phyloP scores from a whole-genome alignment of 345 rosid species.

The Lumnitzera littorea region DNA sequence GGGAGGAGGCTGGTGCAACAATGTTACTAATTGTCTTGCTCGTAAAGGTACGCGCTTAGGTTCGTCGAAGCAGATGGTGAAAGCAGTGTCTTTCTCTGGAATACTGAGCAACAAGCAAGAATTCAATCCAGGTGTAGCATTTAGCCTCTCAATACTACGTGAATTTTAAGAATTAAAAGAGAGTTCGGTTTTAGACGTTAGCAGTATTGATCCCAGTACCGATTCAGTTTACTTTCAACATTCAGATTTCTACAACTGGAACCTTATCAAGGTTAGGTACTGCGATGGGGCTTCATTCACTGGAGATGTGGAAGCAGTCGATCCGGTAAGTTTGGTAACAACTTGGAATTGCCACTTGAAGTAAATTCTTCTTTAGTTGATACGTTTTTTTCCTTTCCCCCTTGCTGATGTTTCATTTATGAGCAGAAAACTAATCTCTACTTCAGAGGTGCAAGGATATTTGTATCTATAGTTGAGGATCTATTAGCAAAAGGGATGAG shows the following conservation, averaged over 20 bases:
- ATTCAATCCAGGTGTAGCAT: constrained; percentile 59
- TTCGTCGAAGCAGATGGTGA: constrained; percentile 60
- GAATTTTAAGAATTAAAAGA: background rate
- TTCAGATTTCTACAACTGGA: constrained; percentile 85
- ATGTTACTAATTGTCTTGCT: constrained; percentile 42
- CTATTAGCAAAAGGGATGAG: constrained; percentile 74
- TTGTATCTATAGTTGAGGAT: constrained; percentile 65
- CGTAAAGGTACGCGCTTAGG: constrained; percentile 62
- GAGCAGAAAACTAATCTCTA: constrained; percentile 80
- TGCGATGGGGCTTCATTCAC: constrained; percentile 91
- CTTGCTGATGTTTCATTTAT: background rate
- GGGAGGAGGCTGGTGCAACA: constrained; percentile 97
- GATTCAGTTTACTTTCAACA: background rate
- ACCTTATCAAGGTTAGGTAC: constrained; percentile 79
- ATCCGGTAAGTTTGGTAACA: constrained; percentile 42
- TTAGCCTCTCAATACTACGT: background rate
- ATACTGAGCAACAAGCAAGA: constrained; percentile 43
- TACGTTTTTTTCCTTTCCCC: too few relatives aligned
- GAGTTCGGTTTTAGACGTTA: background rate
- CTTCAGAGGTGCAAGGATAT: constrained; percentile 88
- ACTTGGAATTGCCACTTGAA: background rate
- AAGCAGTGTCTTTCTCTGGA: constrained; percentile 58
- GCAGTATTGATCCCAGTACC: constrained; percentile 1
- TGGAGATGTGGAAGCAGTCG: constrained; percentile 62
- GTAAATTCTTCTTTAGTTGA: background rate